Evolutionary conservation across 2,329 filamentous ascomycete species (phyloP).

Genomic region (Botrytis fabae): DNA sequence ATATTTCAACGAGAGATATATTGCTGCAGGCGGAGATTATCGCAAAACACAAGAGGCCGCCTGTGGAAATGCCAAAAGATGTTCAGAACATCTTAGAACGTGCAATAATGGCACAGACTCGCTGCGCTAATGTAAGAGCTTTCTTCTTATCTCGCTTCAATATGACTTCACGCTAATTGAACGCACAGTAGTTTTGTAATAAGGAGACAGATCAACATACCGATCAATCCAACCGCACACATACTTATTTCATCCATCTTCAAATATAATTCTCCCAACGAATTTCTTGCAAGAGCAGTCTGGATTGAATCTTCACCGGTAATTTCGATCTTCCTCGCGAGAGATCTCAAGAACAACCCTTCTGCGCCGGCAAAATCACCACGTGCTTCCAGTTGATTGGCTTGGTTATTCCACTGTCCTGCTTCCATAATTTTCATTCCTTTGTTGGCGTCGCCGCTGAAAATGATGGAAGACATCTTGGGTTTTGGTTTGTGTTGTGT

Average conservation of each 20-base stretch:
- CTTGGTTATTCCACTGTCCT: neutral
- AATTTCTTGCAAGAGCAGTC: neutral
- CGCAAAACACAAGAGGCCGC: neutral
- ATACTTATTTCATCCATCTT: conserved; percentile 5
- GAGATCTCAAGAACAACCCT: neutral
- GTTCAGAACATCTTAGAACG: neutral
- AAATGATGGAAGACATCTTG: neutral
- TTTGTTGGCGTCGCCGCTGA: no score
- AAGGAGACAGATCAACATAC: neutral
- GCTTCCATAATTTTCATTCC: neutral
- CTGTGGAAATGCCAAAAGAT: neutral
- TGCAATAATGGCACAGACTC: neutral
- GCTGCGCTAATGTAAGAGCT: neutral
- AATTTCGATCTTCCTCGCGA: neutral
- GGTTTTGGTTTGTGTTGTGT: neutral
- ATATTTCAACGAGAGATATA: neutral
- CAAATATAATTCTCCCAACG: neutral
- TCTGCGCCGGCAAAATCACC: neutral
- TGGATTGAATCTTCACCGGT: neutral
- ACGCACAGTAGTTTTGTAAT: neutral
- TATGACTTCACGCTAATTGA: neutral
- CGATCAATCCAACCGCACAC: neutral
- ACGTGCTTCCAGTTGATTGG: neutral
- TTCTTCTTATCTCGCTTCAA: neutral
- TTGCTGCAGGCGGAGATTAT: conserved; percentile 1